Percentiles rank a stretch among this genome's conserved stretches.
These are phyloP conservation scores for Fusarium algeriense DNA, from an alignment of 2,329 filamentous ascomycete genomes.

Conservation along the genomic window DNA sequence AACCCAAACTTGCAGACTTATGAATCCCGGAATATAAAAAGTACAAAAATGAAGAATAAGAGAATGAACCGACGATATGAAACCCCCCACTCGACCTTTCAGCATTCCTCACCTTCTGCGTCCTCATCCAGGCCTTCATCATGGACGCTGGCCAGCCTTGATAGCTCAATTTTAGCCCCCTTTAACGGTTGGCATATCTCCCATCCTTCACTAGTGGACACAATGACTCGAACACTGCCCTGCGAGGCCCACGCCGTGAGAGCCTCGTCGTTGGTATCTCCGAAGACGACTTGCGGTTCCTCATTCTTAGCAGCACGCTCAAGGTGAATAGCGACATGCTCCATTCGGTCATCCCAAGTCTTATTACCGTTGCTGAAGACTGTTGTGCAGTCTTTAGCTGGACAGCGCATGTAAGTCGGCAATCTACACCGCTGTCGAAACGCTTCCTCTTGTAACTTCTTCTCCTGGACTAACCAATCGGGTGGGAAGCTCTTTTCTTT, in stretches of 20 bases:
- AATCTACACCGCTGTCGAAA: conserved; percentile 69
- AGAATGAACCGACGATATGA: neutral
- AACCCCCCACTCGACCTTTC: neutral
- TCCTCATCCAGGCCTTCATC: conserved; percentile 40
- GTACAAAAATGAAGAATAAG: neutral
- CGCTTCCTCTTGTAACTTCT: conserved; percentile 69
- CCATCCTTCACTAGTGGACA: conserved; percentile 47
- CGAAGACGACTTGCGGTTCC: conserved; percentile 53
- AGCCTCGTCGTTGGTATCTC: conserved; percentile 53
- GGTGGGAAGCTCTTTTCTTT: conserved; percentile 51
- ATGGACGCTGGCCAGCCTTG: conserved; percentile 9
- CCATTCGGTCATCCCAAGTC: conserved; percentile 86
- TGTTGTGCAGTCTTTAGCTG: conserved; percentile 68
- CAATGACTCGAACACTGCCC: conserved; percentile 55
- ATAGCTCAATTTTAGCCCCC: conserved; percentile 26
- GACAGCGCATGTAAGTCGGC: conserved; percentile 72
- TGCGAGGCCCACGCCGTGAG: conserved; percentile 58
- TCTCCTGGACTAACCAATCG: conserved; percentile 67
- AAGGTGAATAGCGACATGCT: conserved; percentile 86
- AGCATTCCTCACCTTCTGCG: conserved; percentile 48
- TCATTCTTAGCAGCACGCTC: conserved; percentile 60
- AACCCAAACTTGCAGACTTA: neutral
- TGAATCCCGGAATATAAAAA: neutral
- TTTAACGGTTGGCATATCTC: conserved; percentile 51
- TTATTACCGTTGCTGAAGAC: conserved; percentile 70